These are phyloP conservation scores for Dipteronia sinensis DNA, from an alignment of 345 rosid genomes.

Conservation along the genomic window DNA sequence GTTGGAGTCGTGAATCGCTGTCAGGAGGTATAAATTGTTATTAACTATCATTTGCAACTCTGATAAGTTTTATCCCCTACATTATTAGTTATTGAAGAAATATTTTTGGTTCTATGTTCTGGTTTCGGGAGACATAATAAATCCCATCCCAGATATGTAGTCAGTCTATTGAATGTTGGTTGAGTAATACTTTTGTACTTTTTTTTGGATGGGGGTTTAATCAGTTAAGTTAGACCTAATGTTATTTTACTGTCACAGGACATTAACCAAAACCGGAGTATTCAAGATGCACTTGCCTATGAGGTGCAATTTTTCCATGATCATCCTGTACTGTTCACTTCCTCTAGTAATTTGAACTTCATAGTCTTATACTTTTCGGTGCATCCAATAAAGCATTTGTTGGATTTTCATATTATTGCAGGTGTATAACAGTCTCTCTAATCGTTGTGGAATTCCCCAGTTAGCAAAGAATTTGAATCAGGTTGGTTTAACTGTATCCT, in stretches of 20 bases:
- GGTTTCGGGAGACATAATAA: background rate
- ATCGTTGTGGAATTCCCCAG: constrained; percentile 68
- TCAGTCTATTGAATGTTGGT: background rate
- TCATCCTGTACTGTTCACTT: constrained; percentile 48
- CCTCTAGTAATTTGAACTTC: constrained; percentile 13
- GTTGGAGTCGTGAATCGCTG: constrained; percentile 74
- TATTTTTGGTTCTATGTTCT: background rate
- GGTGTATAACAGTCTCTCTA: constrained; percentile 62
- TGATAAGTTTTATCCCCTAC: background rate
- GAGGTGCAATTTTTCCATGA: constrained; percentile 56
- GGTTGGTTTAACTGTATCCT: constrained; percentile 34
- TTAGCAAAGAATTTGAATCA: constrained; percentile 75
- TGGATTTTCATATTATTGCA: constrained; percentile 31
- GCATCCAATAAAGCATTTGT: background rate
- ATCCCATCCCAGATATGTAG: background rate
- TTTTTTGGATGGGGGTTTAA: constrained; percentile 9
- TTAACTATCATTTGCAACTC: background rate
- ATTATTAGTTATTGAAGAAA: background rate
- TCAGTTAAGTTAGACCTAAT: background rate
- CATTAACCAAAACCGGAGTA: constrained; percentile 52
- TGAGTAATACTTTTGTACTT: background rate
- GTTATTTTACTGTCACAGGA: constrained; percentile 43
- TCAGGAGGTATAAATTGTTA: constrained; percentile 51
- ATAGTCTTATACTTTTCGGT: background rate
- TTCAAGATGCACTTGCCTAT: constrained; percentile 54